Evolutionary conservation across 306 rosid species (phyloP), one percentile per base, ranked within the genome.

Genomic region (Datisca glomerata): DNA sequence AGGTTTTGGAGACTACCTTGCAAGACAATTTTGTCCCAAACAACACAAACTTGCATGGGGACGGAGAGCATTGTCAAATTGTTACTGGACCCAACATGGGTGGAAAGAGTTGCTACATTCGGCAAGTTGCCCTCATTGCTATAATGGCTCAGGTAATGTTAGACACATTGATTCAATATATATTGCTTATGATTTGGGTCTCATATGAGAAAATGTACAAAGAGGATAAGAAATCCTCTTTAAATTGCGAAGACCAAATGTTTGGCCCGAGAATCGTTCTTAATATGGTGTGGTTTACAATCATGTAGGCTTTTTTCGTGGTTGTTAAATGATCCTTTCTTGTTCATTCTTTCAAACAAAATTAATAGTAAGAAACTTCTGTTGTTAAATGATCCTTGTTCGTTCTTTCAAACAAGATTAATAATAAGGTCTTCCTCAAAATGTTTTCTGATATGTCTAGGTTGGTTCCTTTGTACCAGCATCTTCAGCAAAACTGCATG

Each of bases 11-110:
- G 61, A 70, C 68, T 34, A 57, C 62, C 50, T 71, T 89, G 43
- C 95, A 65, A 67, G 93, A 78, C 65, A 68, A 66, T 71, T 83
- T 83, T 68, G 97, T 83, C 45, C 97, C 97, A 29, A 89, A 89
- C 60, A 77, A 83, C 66, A 89, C 97, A 40, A 45, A 65, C 56
- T 60, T 83, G 61, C 75, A 77, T 42, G 76, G 78, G 5, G 73
- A 67, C 34, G 47, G 66, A 53, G 93, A 80, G 70, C 66, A 70
- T 57, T 77, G 97, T 57, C 95, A 89, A 62, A 89, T 83, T 60
- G 72, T 83, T 62, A 89, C 97, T 19, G 97, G 97, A 59, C 95
- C 97, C 38, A 89, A 89, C 57, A 83, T 89, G 97, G 95, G 97
- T 12, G 97, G 97, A 1, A 83, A 89, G 73, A 89, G 97, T 66